Evolutionary conservation across 2,329 filamentous ascomycete genomes (phyloP), one percentile per base, ranked within the genome.

Genomic region (Claviceps spartinae): DNA sequence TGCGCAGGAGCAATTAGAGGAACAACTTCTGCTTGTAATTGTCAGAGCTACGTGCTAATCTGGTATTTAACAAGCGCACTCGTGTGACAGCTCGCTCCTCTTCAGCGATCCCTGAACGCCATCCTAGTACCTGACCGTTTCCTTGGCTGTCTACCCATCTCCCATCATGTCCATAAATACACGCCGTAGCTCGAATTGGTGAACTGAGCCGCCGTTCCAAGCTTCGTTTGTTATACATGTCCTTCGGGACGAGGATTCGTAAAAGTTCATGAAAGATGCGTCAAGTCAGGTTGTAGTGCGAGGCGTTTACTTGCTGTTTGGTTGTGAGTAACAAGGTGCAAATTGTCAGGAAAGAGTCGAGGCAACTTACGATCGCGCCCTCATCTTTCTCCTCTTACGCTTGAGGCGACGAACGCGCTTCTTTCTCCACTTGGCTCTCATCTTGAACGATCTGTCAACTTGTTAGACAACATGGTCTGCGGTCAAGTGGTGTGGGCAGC

Each of bases 351-450:
- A 16, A 16, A 9, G 18, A 37, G 7, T 34, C 18, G 4, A 20
- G 18, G 16, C n/a, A 20, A 77, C 89, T 82, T 81, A 97, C 93
- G 84, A 90, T 79, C 93, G 79, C 68, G 91, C 93, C 74, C 93
- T 84, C 78, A 93, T 95, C 91, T 98, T 98, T 89, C 93, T 94
- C 80, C 93, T 89, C 90, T 98, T 98, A 73, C 90, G 86, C 86
- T 97, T 97, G 75, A 98, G 88, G 76, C 93, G 85, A 69, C 93
- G 83, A 78, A 95, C 90, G 74, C 93, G 83, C 91, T 98, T 98
- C 87, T 98, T 98, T 82, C 91, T 93, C 93, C 93, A 97, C 82
- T 97, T 97, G 72, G 89, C 90, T 93, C 91, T 79, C 80, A 83
- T 82, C 76, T 75, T 82, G 77, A 75, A 74, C 70, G 63, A 64